A percentile compares a stretch with the other conserved stretches of the same genome.
Evolutionary conservation across 257 asterid species (phyloP).

Genomic region (Euphrasia confusa): DNA sequence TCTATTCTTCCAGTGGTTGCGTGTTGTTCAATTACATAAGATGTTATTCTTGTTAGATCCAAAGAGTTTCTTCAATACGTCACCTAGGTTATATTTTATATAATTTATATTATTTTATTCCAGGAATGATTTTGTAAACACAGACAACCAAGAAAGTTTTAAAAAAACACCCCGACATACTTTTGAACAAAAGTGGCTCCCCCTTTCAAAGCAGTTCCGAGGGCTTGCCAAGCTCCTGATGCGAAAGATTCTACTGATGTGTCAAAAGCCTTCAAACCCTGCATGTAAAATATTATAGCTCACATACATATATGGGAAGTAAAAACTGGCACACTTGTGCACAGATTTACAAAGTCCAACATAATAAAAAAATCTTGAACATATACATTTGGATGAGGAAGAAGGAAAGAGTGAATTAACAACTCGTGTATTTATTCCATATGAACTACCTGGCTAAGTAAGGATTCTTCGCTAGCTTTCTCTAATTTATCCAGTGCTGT

Average conservation of each 20-base stretch:
- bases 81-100: background rate
- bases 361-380: constrained; percentile 10
- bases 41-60: background rate
- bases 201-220: constrained; percentile 95
- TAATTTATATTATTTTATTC: background rate
- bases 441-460: constrained; percentile 79
- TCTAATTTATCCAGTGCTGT: constrained; percentile 71
- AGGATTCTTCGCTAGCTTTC: constrained; percentile 83
- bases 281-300: constrained; percentile 29
- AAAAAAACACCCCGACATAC: constrained; percentile 28
- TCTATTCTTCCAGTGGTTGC: constrained; percentile 6
- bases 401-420: constrained; percentile 7
- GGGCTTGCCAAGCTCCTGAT: constrained; percentile 96
- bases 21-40: background rate
- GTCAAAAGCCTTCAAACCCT: constrained; percentile 88
- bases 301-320: constrained; percentile 4
- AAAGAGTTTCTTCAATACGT: constrained; percentile 2
- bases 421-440: background rate
- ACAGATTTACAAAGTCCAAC: constrained; percentile 3
- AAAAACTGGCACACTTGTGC: background rate
- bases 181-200: constrained; percentile 58
- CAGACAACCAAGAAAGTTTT: background rate
- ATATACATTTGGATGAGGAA: constrained; percentile 10
- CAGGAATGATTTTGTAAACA: background rate
- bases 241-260: constrained; percentile 79